Base-by-base conservation (phyloP, 352 stramenopile genomes). In the Phytophthora lateralis region DNA sequence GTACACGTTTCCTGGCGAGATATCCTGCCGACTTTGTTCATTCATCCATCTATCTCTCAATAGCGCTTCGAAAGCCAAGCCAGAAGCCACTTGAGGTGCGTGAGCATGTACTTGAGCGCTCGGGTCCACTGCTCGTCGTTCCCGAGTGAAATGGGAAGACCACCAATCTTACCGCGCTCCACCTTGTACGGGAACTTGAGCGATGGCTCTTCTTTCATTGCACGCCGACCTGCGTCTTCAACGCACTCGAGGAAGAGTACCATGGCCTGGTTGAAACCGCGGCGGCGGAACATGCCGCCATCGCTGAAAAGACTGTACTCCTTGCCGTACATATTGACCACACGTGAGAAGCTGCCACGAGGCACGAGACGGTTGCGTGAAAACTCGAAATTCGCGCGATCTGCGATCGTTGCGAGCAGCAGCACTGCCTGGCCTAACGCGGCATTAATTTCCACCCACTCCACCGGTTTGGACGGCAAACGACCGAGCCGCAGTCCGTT, bases 111-210 rank as follows among this genome's bases (percentile, higher is more conserved):
- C 61, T 97, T 97, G 42, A 97, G 77, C 34, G 90, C 90, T 53
- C 90, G 86, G 24, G 90, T 98, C 93, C 93, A 98, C 63, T 96
- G 82, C 49, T 96, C 92, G 45, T 97, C 87, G 46, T 97, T 95
- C 18, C 82, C 85, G 0, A 96, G 75, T 6, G 80, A 89, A 38
- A 98, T 95, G 10, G 83, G 78, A 8, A 97, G 66, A 32, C 95
- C 92, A 46, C 91, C 92, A 30, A 98, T 96, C 61, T 96, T 97
- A 38, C 82, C 88, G 14, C 85, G 84, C 58, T 92, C 76, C 49
- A 98, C 96, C 39, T 90, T 90, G 77, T 97, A 97, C 18, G 93
- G 93, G 34, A 98, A 93, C 60, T 83, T 84, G 27, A 98, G 78
- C 10, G 84, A 88, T 30, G 89, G 85, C 54, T 98, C 93, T 52